These are phyloP conservation scores for Fraxinus greggii DNA, from an alignment of 305 asterid species.

Conservation along the genomic window DNA sequence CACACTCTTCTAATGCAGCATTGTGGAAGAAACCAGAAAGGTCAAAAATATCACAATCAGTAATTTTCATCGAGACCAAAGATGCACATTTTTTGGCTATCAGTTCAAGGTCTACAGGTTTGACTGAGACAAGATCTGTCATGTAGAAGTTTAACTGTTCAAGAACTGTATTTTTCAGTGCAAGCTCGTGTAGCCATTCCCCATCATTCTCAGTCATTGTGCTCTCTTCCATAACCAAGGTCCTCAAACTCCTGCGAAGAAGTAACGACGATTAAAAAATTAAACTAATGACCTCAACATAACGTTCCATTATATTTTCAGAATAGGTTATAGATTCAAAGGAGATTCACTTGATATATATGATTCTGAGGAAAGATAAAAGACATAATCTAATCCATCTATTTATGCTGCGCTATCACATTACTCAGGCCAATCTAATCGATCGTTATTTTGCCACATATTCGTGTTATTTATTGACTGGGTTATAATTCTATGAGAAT, in stretches of 20 bases:
- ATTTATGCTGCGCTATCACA: background rate
- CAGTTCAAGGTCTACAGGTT: constrained; percentile 59
- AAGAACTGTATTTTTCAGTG: constrained; percentile 58
- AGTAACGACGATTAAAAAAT: constrained; percentile 17
- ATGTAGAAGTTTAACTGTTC: constrained; percentile 73
- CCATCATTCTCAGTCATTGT: constrained; percentile 60
- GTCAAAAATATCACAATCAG: constrained; percentile 59
- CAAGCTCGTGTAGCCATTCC: constrained; percentile 82
- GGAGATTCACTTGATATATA: background rate
- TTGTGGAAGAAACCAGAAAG: constrained; percentile 61
- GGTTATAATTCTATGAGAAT: background rate
- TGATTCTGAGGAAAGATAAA: background rate
- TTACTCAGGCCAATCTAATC: background rate
- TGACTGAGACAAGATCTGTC: constrained; percentile 53
- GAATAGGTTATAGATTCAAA: background rate
- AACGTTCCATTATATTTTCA: background rate
- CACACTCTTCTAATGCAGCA: constrained; percentile 75
- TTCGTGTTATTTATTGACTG: too few species aligned
- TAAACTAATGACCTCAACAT: background rate
- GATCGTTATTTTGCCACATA: background rate
- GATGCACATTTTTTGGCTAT: constrained; percentile 68
- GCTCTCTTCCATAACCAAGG: constrained; percentile 77
- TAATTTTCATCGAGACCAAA: constrained; percentile 65
- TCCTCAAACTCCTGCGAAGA: constrained; percentile 60
- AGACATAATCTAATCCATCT: background rate